Evolutionary conservation across 805 yeast genomes (phyloP), one percentile per base, ranked within the genome.

Genomic region (Phaffomyces thermotolerans): DNA sequence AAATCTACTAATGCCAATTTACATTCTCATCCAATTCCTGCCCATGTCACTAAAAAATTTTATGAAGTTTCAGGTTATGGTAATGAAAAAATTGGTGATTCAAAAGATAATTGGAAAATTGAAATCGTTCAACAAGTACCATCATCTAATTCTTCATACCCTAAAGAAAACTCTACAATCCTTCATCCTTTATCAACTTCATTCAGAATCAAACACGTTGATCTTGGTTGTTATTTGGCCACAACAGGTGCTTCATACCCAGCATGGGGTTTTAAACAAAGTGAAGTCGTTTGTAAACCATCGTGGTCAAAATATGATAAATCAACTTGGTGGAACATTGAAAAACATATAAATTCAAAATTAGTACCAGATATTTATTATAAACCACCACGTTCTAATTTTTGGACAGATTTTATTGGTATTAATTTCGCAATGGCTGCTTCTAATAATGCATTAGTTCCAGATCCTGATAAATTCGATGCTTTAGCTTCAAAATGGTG

Each of bases 51-150:
- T 47, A 76, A 73, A 45, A 64, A 72, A 32, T 75, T 75, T 42
- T 83, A 72, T 67, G 99, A 93, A 68, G 96, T 87, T 14, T 78
- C 96, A 10, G 85, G 96, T 57, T 88, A 88, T 59, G 95, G 96
- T 45, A 76, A 78, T 50, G 71, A 74, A 39, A 69, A 74, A 0
- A 60, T 79, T 47, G 91, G 93, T 48, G 98, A 91, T 57, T 63
- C 62, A 4, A 84, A 85, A 57, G 97, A 90, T 60, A 82, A 93
- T 63, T 93, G 99, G 99, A 67, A 83, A 33, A 69, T 91, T 36
- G 96, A 91, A 66, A 73, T 93, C 51, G 84, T 78, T 44, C 76
- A 77, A 38, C 91, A 84, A 59, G 53, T 51, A 8, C 36, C 39
- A n/a, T 69, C 58, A 10, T 27, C 46, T 2, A 66, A 52, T 42